Evolutionary conservation across 768 basidiomycete species (phyloP), one percentile per base, ranked within the genome.

Genomic region (Kwoniella mangroviensis): DNA sequence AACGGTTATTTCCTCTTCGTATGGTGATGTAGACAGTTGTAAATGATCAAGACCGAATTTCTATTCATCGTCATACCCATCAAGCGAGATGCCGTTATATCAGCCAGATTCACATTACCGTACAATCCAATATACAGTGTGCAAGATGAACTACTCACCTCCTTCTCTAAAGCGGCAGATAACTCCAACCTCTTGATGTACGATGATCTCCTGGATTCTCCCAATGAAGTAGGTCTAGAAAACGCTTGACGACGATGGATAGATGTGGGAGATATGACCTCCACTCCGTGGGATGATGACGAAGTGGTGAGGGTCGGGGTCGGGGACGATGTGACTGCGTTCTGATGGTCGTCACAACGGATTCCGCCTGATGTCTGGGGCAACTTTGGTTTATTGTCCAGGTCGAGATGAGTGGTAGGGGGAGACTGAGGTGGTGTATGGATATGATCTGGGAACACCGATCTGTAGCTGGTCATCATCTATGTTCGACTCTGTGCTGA

Each of bases 31-130:
- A n/a, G 54, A 65, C 42, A 55, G 24, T 24, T 34, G 40, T 22
- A 56, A 26, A 24, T 56, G 45, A 56, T 55, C 40, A 54, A 56
- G 28, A n/a, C 63, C 63, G 22, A 65, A 65, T 65, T 55, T 65
- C 63, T 56, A 49, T 7, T 51, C 19, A 49, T 49, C 45, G 28
- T n/a, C 43, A 51, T 21, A 12, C 26, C 24, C 57, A 28, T 63
- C 49, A 52, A 15, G 19, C 9, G 15, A 9, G 15, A 61, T 40
- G n/a, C 41, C 28, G 59, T 61, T 61, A 54, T 54, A n/a, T 54
- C 53, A 54, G 53, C 53, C 21, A 54, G 53, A 54, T n/a, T 24
- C 53, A 24, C 53, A 13, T 49, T 49, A 49, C 19, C 45, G 45
- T 13, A 49, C 19, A 19, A 49, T 13, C 22, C 10, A 34, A 17